Evolutionary conservation across 2,329 filamentous ascomycete species (phyloP), one percentile per base, ranked within the genome.

Genomic region (Aureobasidium musti): DNA sequence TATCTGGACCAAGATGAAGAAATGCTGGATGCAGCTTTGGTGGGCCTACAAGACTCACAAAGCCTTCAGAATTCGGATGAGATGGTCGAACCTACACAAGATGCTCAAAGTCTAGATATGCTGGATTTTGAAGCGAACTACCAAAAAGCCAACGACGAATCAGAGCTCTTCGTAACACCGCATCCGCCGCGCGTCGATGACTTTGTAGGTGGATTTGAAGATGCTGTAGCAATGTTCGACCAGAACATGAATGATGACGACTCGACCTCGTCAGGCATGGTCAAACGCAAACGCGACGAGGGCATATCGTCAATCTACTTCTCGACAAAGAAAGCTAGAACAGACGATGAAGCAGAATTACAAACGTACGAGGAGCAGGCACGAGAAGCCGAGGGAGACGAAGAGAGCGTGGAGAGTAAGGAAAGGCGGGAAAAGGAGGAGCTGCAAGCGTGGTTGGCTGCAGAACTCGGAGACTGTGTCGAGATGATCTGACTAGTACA

Each of bases 391-490:
- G n/a, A 45, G n/a, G 68, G 30, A 30, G n/a, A 21, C 30, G 67
- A 54, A 52, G 69, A 37, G 23, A 23, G 23, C 35, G 64, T 54
- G 47, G 39, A 65, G 30, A 37, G 45, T 11, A 52, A 52, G 56
- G 54, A 69, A n/a, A 50, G 30, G 17, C 43, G 13, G 13, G 54
- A 68, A 30, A 33, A 26, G 41, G 45, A 76, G 54, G 76, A 73
- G 54, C 69, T 79, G 1, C 75, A 78, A 50, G 72, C 73, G 1
- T 80, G 78, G 77, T 67, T 80, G 6, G 72, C 76, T 19, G 67
- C 72, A 35, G 77, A 79, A 67, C 79, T 78, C 60, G 78, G 78
- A 13, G 74, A 77, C 61, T 73, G 76, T n/a, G 73, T 79, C 26
- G 77, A 79, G 65, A 72, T 80, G 41, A 69, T 70, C 13, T 63